Percentiles rank a stretch among this genome's conserved stretches.
These are phyloP conservation scores for Saturnispora saitoi DNA, from an alignment of 805 yeast species.

Conservation along the genomic window DNA sequence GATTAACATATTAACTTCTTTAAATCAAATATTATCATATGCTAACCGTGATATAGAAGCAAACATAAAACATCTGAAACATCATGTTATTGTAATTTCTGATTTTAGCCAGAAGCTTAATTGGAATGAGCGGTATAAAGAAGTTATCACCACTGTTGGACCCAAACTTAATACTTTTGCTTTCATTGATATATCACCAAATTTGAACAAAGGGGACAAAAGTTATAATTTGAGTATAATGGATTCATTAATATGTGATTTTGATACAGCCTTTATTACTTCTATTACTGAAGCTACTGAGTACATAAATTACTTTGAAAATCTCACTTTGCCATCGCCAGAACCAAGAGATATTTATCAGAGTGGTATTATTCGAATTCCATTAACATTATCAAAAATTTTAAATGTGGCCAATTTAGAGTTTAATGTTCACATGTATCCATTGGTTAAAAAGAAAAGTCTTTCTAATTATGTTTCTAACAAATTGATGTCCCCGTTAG, in stretches of 20 bases:
- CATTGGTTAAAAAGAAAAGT: constrained; percentile 9
- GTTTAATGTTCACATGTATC: constrained; percentile 9
- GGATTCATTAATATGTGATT: neutral
- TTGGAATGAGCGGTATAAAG: constrained; percentile 1
- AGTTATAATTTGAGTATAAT: neutral
- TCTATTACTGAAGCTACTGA: neutral
- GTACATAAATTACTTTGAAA: constrained; percentile 3
- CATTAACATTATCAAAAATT: constrained; percentile 1
- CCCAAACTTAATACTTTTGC: neutral
- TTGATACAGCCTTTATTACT: neutral
- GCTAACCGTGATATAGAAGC: constrained; percentile 3
- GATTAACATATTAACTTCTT: neutral
- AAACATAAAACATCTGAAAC: neutral
- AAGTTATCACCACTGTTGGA: neutral
- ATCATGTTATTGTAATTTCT: constrained; percentile 3
- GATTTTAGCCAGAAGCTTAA: neutral
- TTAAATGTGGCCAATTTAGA: constrained; percentile 4
- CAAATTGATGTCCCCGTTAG: constrained; percentile 1
- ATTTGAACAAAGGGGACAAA: neutral
- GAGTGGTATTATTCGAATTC: constrained; percentile 4
- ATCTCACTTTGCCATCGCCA: constrained; percentile 6
- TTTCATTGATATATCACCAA: neutral
- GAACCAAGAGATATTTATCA: constrained; percentile 12
- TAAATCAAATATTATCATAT: constrained; percentile 1
- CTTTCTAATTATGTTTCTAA: constrained; percentile 7